phyloP scores from a whole-genome alignment of 2,329 filamentous ascomycete species.

The Fusarium penzigii region DNA sequence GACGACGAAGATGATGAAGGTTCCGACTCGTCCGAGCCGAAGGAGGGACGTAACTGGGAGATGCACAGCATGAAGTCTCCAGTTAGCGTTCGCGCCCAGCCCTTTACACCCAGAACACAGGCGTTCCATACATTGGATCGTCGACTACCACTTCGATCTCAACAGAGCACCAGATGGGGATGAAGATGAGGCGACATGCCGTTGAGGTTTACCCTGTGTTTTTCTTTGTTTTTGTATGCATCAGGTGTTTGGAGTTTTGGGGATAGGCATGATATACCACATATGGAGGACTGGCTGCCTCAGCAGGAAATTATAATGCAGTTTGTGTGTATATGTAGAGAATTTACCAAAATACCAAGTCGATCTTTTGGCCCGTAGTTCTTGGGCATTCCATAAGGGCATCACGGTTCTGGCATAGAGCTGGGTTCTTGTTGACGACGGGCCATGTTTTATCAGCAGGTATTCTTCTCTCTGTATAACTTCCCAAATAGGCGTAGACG shows the following conservation, averaged over 20 bases:
- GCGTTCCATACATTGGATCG: constrained; percentile 66
- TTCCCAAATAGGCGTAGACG: too few relatives aligned
- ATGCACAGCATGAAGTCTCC: constrained; percentile 53
- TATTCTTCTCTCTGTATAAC: too few relatives aligned
- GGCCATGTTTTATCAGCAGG: too few relatives aligned
- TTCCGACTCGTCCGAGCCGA: constrained; percentile 34
- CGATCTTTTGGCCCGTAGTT: too few relatives aligned
- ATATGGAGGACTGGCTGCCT: constrained; percentile 8
- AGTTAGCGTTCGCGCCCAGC: constrained; percentile 35
- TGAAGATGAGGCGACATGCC: constrained; percentile 3
- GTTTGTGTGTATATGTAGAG: constrained; percentile 1
- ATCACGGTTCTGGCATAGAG: too few relatives aligned
- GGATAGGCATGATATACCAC: constrained; percentile 14
- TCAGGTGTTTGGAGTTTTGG: constrained; percentile 22
- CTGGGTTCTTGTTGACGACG: too few relatives aligned
- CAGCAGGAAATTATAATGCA: constrained; percentile 6
- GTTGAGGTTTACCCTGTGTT: constrained; percentile 6
- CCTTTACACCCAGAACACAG: constrained; percentile 66
- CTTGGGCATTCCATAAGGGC: too few relatives aligned
- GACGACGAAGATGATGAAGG: constrained; percentile 44
- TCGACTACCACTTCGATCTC: constrained; percentile 52
- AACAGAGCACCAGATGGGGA: constrained; percentile 23
- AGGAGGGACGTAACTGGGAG: constrained; percentile 55
- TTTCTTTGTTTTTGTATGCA: constrained; percentile 11
- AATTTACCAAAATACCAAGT: not conserved